phyloP scores from a whole-genome alignment of 2,329 filamentous ascomycete species.

The Curvularia spicifera region DNA sequence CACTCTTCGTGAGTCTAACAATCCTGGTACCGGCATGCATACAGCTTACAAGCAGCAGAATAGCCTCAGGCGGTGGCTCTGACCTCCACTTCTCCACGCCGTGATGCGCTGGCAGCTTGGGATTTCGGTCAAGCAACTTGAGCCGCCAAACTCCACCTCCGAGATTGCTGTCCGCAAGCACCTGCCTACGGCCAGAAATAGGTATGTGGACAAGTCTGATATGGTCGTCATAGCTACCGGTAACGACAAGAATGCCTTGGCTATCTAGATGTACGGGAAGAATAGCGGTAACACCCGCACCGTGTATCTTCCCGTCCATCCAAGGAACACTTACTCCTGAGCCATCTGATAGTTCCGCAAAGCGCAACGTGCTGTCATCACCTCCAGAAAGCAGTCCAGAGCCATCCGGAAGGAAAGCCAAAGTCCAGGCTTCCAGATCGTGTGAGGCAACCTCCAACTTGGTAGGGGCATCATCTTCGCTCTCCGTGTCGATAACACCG shows the following conservation, averaged over 20 bases:
- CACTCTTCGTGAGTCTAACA: slow-evolving; percentile 52
- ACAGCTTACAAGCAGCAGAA: slow-evolving; percentile 72
- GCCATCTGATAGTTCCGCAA: slow-evolving; percentile 25
- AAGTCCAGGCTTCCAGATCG: slow-evolving; percentile 75
- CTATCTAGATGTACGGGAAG: slow-evolving; percentile 66
- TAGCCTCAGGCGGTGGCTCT: slow-evolving; percentile 24
- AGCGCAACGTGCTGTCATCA: slow-evolving; percentile 72
- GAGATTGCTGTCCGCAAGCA: slow-evolving; percentile 70
- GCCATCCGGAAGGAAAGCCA: slow-evolving; percentile 60
- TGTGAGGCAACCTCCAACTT: slow-evolving; percentile 48
- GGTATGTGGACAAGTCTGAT: slow-evolving; percentile 69
- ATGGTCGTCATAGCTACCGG: slow-evolving; percentile 89
- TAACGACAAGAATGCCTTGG: slow-evolving; percentile 67
- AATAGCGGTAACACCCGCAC: slow-evolving; percentile 88
- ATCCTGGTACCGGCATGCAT: slow-evolving; percentile 88
- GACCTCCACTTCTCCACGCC: slow-evolving; percentile 26
- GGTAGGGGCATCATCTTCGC: slow-evolving; percentile 21
- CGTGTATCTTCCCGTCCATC: slow-evolving; percentile 67
- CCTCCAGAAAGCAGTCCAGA: slow-evolving; percentile 71
- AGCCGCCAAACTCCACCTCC: slow-evolving; percentile 88
- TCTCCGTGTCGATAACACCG: slow-evolving; percentile 39
- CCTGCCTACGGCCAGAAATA: slow-evolving; percentile 50
- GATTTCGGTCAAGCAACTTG: slow-evolving; percentile 60
- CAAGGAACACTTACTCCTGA: slow-evolving; percentile 37
- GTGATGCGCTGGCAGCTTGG: slow-evolving; percentile 17